Conservation (phyloP, 2,329 filamentous ascomycete genomes). For the Alternaria solani region DNA sequence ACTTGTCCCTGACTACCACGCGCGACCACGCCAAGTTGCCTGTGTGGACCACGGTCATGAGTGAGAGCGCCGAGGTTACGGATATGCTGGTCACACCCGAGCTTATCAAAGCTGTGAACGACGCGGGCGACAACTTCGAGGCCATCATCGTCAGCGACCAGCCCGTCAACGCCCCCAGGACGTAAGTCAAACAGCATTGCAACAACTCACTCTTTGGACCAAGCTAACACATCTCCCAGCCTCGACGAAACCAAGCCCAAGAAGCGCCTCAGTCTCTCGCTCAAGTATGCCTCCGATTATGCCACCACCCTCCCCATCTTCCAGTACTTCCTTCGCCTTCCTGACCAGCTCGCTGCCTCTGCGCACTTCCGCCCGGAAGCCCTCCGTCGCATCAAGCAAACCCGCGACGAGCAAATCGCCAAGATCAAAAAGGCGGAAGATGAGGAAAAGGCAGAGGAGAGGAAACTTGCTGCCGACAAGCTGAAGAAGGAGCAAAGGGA, state of each 20-base stretch:
- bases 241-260: slow-evolving; percentile 83
- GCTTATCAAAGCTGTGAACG: slow-evolving; percentile 77
- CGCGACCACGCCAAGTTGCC: slow-evolving; percentile 93
- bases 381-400: slow-evolving; percentile 78
- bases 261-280: slow-evolving; percentile 84
- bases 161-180: slow-evolving; percentile 83
- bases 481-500: slow-evolving; percentile 81
- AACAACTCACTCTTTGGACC: no score
- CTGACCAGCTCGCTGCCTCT: slow-evolving; percentile 77
- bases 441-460: slow-evolving; percentile 71
- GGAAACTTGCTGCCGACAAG: slow-evolving; percentile 64
- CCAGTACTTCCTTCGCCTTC: slow-evolving; percentile 81
- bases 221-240: slow-evolving; percentile 54
- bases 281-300: slow-evolving; percentile 68
- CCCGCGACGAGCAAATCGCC: slow-evolving; percentile 80
- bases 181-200: slow-evolving; percentile 63
- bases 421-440: slow-evolving; percentile 83
- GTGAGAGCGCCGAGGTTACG: slow-evolving; percentile 93
- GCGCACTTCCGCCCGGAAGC: slow-evolving; percentile 92
- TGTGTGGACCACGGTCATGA: slow-evolving; percentile 92
- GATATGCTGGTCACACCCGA: slow-evolving; percentile 88
- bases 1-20: slow-evolving; percentile 89
- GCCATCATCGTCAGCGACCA: slow-evolving; percentile 91
- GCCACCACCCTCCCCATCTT: slow-evolving; percentile 78
- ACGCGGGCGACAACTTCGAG: slow-evolving; percentile 78